These are phyloP conservation scores for Populus hybrid DNA, from an alignment of 441 rosid species.

Conservation along the genomic window DNA sequence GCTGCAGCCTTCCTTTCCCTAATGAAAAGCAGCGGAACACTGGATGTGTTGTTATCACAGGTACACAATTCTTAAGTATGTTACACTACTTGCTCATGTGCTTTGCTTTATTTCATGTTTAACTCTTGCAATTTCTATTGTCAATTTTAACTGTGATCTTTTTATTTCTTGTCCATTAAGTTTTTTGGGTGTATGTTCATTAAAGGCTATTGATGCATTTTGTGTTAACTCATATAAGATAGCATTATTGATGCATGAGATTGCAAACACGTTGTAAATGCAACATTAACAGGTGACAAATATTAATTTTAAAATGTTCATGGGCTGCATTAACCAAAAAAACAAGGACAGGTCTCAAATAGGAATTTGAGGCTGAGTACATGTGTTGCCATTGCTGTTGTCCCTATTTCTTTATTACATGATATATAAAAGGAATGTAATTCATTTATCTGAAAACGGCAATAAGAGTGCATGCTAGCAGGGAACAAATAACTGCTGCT, in stretches of 20 bases:
- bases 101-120: not conserved
- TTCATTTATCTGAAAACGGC: not conserved
- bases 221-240: too few relatives aligned
- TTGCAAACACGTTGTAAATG: not conserved
- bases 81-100: not conserved
- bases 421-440: not conserved
- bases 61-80: conserved; percentile 16
- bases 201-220: not conserved
- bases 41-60: conserved; percentile 45
- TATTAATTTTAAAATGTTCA: not conserved
- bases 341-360: conserved; percentile 4
- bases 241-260: not conserved
- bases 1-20: conserved; percentile 37
- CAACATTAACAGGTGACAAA: not conserved
- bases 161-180: not conserved
- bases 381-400: not conserved
- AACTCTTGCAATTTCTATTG: not conserved
- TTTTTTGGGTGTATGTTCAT: too few relatives aligned
- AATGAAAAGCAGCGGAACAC: conserved; percentile 40
- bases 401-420: not conserved
- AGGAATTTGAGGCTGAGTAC: not conserved
- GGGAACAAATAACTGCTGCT: conserved; percentile 1
- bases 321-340: not conserved
- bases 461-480: not conserved
- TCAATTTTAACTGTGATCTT: not conserved